Base-by-base conservation (phyloP, 2,329 filamentous ascomycete genomes). In the Colletotrichum sp. region DNA sequence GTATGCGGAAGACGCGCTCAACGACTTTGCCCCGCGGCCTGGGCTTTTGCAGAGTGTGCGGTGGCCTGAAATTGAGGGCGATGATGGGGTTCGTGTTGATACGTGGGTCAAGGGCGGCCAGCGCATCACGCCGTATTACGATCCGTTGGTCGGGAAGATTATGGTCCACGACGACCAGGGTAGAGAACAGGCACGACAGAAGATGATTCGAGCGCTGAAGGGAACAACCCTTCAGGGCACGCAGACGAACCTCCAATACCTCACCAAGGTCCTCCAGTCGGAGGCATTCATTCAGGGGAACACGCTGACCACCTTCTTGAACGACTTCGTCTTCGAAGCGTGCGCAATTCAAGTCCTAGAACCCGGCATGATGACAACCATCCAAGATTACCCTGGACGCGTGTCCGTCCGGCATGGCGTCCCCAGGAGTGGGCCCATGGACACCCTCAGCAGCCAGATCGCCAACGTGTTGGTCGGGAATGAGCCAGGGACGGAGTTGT, bases 381-480 rank as follows among this genome's bases (percentile, higher is more conserved):
- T 93, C 2, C 89, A 93, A 80, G 91, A 93, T 76, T 88, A 88
- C 63, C 90, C 90, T 1, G 91, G 88, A 1, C 84, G 92, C n/a
- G 88, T 89, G 5, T 86, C 85, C 0, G 85, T 92, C 4, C 91
- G 91, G 2, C 88, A 88, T 79, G 92, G 91, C 8, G 90, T 93
- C 65, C 89, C 89, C 6, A 89, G 91, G 36, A 87, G 88, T 6
- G 92, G 92, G 0, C 90, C 92, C 0, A 93, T 93, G 91, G 92
- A 93, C 79, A 85, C 88, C 1, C 80, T 93, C n/a, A 87, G 90
- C 2, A 89, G 90, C 62, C 88, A 88, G 28, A 85, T 92, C 32
- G 91, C 90, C 3, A 94, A 93, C 77, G 83, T 89, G 24, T 85
- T 93, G 2, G 91, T 90, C 0, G 91, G 91, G 1, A 93, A 93